Percentiles rank a stretch among this genome's conserved stretches.
Evolutionary conservation across 345 rosid species (phyloP).

Genomic region (Turritis glabra): DNA sequence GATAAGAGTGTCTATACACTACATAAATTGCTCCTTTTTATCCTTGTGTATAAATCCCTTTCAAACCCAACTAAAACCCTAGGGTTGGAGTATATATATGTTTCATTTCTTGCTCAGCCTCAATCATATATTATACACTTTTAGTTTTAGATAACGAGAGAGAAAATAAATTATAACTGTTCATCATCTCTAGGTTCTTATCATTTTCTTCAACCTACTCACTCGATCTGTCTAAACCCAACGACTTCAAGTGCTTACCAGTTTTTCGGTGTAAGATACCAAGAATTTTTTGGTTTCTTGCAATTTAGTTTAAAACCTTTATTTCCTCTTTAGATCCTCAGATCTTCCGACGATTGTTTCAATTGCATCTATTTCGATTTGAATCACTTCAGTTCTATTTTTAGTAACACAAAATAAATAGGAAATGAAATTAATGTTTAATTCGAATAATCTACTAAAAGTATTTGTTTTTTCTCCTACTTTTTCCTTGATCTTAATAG

Average conservation of each 20-base stretch:
- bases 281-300: background rate
- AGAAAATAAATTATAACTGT: background rate
- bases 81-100: conserved; percentile 14
- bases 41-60: conserved; percentile 13
- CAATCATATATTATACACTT: background rate
- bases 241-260: background rate
- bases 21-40: conserved; percentile 1
- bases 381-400: background rate
- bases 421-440: background rate
- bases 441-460: background rate
- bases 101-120: conserved; percentile 1
- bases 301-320: background rate
- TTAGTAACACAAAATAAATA: background rate
- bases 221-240: conserved; percentile 4
- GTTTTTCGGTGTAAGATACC: background rate
- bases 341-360: background rate
- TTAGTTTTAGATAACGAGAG: background rate
- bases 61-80: conserved; percentile 31
- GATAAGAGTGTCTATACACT: background rate
- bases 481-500: conserved; percentile 7
- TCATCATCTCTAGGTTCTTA: background rate
- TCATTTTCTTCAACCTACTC: background rate
- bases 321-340: background rate
- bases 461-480: background rate
- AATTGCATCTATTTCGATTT: background rate